These are phyloP conservation scores for Sporothrix variecibatus DNA, from an alignment of 2,329 filamentous ascomycete species.

Conservation along the genomic window DNA sequence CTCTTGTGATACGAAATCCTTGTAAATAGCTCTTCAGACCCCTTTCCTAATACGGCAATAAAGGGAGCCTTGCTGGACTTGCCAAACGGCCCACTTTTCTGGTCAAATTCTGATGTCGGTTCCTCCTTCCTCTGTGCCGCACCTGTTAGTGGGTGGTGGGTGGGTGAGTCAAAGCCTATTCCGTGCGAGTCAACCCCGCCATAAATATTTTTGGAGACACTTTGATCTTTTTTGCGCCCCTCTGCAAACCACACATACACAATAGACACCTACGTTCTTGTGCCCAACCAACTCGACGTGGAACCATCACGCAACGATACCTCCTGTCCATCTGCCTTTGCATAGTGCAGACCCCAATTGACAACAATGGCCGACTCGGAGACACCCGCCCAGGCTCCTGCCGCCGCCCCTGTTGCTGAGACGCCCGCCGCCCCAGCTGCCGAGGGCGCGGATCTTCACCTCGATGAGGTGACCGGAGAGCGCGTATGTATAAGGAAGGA, in stretches of 20 bases:
- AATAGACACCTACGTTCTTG: not conserved
- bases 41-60: conserved; percentile 16
- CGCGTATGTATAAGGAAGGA: conserved; percentile 25
- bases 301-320: not conserved
- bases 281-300: not conserved
- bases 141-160: not conserved
- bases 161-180: conserved; percentile 30
- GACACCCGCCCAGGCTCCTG: conserved; percentile 21
- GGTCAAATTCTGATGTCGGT: not conserved
- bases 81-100: conserved; percentile 8
- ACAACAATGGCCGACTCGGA: conserved; percentile 30
- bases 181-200: conserved; percentile 14
- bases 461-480: conserved; percentile 94
- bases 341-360: not conserved
- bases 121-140: not conserved
- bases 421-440: not conserved
- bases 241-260: conserved; percentile 1
- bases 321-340: not conserved
- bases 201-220: conserved; percentile 13
- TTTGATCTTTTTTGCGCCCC: conserved; percentile 16
- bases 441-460: conserved; percentile 60
- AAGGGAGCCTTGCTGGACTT: not conserved
- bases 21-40: not conserved
- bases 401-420: conserved; percentile 22
- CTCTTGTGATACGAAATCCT: too few relatives aligned